A percentile compares a stretch with the other conserved stretches of the same genome.
Evolutionary conservation across 768 basidiomycete species (phyloP).

Genomic region (Rhizopogon vinicolor): DNA sequence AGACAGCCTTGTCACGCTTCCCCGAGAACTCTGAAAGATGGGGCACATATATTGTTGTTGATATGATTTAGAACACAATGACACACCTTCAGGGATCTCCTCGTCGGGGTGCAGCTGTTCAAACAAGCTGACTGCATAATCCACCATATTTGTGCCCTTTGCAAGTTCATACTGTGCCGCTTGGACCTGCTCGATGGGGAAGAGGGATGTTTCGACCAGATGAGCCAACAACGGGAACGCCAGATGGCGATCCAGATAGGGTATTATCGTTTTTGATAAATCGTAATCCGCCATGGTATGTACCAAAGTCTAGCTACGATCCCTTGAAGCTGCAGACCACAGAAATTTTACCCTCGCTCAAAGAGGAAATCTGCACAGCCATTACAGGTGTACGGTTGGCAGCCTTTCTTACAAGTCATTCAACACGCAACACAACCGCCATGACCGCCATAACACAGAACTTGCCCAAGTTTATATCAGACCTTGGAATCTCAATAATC

Average conservation of each 20-base stretch:
- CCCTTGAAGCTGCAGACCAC: neutral
- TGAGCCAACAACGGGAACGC: constrained; percentile 90
- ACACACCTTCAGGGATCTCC: constrained; percentile 62
- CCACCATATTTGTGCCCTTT: constrained; percentile 97
- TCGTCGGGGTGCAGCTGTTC: constrained; percentile 72
- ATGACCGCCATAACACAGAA: constrained; percentile 81
- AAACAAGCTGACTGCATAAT: constrained; percentile 82
- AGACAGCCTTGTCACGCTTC: constrained; percentile 78
- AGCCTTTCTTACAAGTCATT: neutral
- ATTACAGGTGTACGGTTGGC: neutral
- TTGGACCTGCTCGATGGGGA: constrained; percentile 74
- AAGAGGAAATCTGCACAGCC: constrained; percentile 3
- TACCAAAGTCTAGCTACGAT: neutral
- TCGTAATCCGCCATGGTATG: constrained; percentile 81
- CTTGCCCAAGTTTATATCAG: constrained; percentile 80
- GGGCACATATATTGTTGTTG: neutral
- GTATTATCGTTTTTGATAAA: constrained; percentile 85
- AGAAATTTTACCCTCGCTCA: constrained; percentile 9
- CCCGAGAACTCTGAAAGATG: constrained; percentile 66
- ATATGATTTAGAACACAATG: neutral
- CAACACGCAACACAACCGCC: constrained; percentile 14
- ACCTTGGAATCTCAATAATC: constrained; percentile 77
- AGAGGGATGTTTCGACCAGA: constrained; percentile 70
- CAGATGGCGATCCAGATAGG: constrained; percentile 92
- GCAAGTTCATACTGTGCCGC: constrained; percentile 96